A percentile compares a stretch with the other conserved stretches of the same genome.
Conservation (phyloP, 108 stramenopile species). For the Conticribra guillardii region DNA sequence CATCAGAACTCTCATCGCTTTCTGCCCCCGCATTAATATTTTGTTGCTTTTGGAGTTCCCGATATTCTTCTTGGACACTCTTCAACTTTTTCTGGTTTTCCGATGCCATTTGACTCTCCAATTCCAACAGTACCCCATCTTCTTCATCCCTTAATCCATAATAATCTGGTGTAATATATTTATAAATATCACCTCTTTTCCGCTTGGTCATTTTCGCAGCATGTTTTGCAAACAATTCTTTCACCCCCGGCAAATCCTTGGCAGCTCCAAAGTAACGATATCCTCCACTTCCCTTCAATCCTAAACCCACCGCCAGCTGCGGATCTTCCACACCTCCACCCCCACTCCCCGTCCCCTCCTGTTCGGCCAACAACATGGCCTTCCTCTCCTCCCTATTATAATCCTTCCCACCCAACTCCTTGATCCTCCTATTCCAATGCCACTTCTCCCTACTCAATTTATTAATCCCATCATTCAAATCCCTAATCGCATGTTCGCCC, state of each 20-base stretch:
- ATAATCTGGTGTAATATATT: conserved; percentile 88
- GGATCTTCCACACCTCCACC: conserved; percentile 29
- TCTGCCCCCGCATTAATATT: conserved; percentile 12
- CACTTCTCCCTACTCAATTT: conserved; percentile 92
- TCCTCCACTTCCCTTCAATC: conserved; percentile 64
- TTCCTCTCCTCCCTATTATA: conserved; percentile 76
- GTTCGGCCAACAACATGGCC: conserved; percentile 63
- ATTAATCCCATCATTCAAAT: conserved; percentile 98
- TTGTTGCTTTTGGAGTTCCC: conserved; percentile 13
- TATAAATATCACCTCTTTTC: conserved; percentile 82
- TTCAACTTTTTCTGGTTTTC: conserved; percentile 33
- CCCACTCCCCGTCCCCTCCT: conserved; percentile 48
- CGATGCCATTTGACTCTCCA: conserved; percentile 69
- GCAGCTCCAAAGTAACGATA: conserved; percentile 97
- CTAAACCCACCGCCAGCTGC: conserved; percentile 45
- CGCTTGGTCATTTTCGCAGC: conserved; percentile 65
- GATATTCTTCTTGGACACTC: conserved; percentile 32
- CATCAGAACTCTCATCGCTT: conserved; percentile 44
- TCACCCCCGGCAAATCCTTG: conserved; percentile 93
- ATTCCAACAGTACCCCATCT: conserved; percentile 83
- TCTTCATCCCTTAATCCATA: conserved; percentile 95
- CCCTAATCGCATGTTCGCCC: conserved; percentile 95
- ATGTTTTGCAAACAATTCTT: conserved; percentile 83
- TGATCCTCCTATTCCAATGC: conserved; percentile 94
- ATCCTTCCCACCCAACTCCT: conserved; percentile 87